Evolutionary conservation across 176 grass and related monocot species (phyloP), one percentile per base, ranked within the genome.

Genomic region (Hsuehochloa calcarea): DNA sequence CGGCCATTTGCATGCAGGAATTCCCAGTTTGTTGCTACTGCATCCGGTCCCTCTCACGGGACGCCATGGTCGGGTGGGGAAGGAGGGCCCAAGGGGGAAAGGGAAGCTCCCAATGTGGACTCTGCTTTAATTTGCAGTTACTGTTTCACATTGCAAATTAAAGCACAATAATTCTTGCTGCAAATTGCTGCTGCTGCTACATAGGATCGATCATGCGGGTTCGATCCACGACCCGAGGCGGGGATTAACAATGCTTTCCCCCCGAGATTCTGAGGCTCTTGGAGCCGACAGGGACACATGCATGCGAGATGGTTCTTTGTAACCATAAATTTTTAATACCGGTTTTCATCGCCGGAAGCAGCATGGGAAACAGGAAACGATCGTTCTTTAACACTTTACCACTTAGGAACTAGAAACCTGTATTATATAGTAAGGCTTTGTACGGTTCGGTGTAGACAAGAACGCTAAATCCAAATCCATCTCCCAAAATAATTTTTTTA

Each of bases 11-110:
- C 3, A 35, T 68, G 34, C 51, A 55, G 23, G 37, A 76, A 60
- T 65, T 81, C 47, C 60, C 46, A 23, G 41, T 64, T 84, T 67
- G 83, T 75, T 76, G 85, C 37, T 83, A 47, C 83, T 51, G 52
- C 70, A 23, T 17, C 60, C 75, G 16, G 90, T 89, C 87, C 74
- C 80, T 75, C 59, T 92, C 87, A 80, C 83, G 83, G 83, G 81
- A 51, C 70, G 83, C 86, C 82, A 78, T 82, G 87, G 83, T 77
- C 84, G 70, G 83, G 83, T 65, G 79, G 43, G 85, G 20, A 74
- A 79, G 46, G 58, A 72, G 65, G 59, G 65, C 76, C 85, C 68
- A 9, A 3, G 3, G 22, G 22, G 44, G 75, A 75, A 46, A 63
- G 69, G 29, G 27, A 74, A 74, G 45, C n/a, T 64, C 65, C 66